Base-by-base conservation (phyloP, 1,284 basidiomycete genomes). In the Fistulina hepatica region DNA sequence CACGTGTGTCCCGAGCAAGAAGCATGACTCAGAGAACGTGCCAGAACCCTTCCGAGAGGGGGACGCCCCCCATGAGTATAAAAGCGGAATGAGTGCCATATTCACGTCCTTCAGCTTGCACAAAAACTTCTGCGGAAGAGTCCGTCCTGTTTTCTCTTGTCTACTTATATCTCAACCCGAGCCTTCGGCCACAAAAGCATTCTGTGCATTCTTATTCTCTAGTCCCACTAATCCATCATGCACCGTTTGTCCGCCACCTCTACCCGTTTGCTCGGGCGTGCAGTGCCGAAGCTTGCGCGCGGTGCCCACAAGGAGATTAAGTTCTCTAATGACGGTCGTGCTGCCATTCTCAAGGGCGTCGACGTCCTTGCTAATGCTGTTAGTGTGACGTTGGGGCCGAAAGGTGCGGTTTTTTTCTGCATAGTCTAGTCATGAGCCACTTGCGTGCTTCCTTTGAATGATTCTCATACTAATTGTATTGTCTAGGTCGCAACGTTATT, bases 341-440 rank as follows among this genome's bases (percentile, higher is more conserved):
- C 91, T 33, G 77, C 81, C 60, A 95, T 97, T 69, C 75, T 97
- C 48, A 83, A 81, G 59, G 94, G 94, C 63, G 92, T 98, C 47
- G 93, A 97, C 64, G 72, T 94, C 50, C 80, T 98, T 48, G 93
- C 94, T 39, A 90, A 97, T 62, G 85, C 92, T 45, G 92, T 97
- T 55, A 81, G 78, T 49, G 91, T 95, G 36, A 98, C 94, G 25
- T 76, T 97, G 25, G 94, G 94, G 43, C 94, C 94, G 38, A 98
- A 98, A 67, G 91, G 89, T 82, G 42, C 11, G 69, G 33, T 8
- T 28, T 10, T 33, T n/a, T 6, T 22, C n/a, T 31, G 20, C 22
- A 17, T 21, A 8, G n/a, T 6, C 9, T 16, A 3, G 3, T 17
- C 22, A 25, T 11, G 23, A 21, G n/a, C n/a, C n/a, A n/a, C n/a